These are phyloP conservation scores for Trichophyton simii DNA, from an alignment of 2,329 filamentous ascomycete genomes.

Conservation along the genomic window DNA sequence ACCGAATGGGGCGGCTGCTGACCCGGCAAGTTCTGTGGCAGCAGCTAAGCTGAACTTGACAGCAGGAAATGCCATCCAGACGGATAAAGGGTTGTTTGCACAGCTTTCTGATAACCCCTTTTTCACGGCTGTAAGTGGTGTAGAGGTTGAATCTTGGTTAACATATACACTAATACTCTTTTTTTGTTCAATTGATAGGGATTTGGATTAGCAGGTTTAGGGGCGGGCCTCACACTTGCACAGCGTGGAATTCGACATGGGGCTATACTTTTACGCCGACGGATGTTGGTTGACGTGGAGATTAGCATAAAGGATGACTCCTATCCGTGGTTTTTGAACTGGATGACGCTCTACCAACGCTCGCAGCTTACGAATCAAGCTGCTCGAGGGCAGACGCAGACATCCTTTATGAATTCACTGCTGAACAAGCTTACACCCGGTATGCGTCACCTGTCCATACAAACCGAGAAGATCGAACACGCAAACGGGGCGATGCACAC, in stretches of 20 bases:
- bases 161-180: background rate
- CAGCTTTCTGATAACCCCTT: conserved; percentile 38
- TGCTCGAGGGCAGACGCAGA: conserved; percentile 34
- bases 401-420: conserved; percentile 40
- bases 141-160: background rate
- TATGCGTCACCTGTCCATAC: conserved; percentile 52
- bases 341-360: conserved; percentile 75
- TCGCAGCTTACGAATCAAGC: conserved; percentile 38
- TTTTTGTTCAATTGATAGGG: conserved; percentile 38
- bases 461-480: conserved; percentile 49
- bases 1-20: conserved; percentile 21
- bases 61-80: conserved; percentile 19
- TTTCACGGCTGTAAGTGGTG: conserved; percentile 36
- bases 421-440: conserved; percentile 46
- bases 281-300: conserved; percentile 87
- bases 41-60: conserved; percentile 26
- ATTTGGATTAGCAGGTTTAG: conserved; percentile 81
- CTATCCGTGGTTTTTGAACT: conserved; percentile 87
- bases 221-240: conserved; percentile 65
- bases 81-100: conserved; percentile 31
- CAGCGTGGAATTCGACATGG: conserved; percentile 63
- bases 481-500: conserved; percentile 60
- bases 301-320: conserved; percentile 89
- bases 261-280: conserved; percentile 62
- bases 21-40: conserved; percentile 10